Percentiles rank a stretch among this genome's conserved stretches.
These are phyloP conservation scores for Pyrenochaeta sp. DNA, from an alignment of 2,329 filamentous ascomycete species.

Conservation along the genomic window DNA sequence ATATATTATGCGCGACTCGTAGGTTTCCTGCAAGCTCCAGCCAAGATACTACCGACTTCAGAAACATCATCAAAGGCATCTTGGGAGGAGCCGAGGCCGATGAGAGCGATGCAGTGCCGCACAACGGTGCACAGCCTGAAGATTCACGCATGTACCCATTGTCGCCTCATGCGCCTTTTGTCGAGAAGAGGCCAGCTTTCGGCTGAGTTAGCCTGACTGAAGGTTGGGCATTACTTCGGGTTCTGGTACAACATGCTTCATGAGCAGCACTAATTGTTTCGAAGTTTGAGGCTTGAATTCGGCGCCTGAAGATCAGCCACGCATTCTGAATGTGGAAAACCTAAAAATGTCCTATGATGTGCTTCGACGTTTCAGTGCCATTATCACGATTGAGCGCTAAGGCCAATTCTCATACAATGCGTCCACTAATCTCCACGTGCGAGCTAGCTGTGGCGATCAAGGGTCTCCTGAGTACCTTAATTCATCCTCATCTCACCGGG, in stretches of 20 bases:
- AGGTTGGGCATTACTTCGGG: not conserved
- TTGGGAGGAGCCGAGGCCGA: slow-evolving; percentile 25
- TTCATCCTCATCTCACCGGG: slow-evolving; percentile 15
- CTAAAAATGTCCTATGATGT: no score
- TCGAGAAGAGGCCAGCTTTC: slow-evolving; percentile 5
- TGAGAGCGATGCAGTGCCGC: not conserved
- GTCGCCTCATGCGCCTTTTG: not conserved
- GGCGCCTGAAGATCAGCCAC: not conserved
- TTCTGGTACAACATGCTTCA: not conserved
- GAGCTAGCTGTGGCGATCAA: slow-evolving; percentile 6
- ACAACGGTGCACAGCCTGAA: not conserved
- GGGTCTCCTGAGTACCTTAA: slow-evolving; percentile 9
- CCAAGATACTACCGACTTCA: slow-evolving; percentile 24
- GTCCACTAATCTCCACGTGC: slow-evolving; percentile 5
- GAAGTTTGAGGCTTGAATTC: not conserved
- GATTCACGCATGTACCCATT: not conserved
- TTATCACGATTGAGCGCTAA: not conserved
- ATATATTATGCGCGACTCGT: slow-evolving; percentile 29
- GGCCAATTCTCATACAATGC: not conserved
- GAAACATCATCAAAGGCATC: slow-evolving; percentile 27
- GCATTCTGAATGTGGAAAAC: no score
- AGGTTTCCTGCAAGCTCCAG: not conserved
- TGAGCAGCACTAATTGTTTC: not conserved
- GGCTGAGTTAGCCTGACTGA: not conserved
- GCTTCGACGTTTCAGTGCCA: not conserved